Evolutionary conservation across 805 yeast genomes (phyloP).

Genomic region (Wickerhamiella azyma): DNA sequence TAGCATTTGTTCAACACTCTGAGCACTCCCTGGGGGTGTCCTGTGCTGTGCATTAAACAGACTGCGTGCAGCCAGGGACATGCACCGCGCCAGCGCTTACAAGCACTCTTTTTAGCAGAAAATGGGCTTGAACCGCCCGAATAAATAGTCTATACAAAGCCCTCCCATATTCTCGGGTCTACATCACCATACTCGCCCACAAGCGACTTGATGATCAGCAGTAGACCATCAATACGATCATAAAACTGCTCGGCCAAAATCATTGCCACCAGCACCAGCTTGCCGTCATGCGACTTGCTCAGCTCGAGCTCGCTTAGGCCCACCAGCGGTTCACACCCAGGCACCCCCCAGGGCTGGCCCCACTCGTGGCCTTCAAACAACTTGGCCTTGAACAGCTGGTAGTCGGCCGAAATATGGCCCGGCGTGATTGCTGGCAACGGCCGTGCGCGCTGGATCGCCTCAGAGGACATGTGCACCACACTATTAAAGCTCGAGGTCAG

Average conservation of each 20-base stretch:
- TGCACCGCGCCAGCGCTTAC: too few species aligned
- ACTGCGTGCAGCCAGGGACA: too few species aligned
- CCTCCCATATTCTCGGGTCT: constrained; percentile 6
- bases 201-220: constrained; percentile 4
- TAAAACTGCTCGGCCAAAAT: constrained; percentile 5
- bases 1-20: too few species aligned
- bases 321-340: too few species aligned
- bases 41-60: too few species aligned
- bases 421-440: constrained; percentile 7
- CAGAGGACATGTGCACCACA: constrained; percentile 4
- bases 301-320: neutral
- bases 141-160: neutral
- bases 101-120: too few species aligned
- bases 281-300: constrained; percentile 6
- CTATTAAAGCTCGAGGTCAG: constrained; percentile 1
- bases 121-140: neutral
- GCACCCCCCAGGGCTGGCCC: too few species aligned
- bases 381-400: neutral
- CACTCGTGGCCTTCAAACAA: neutral
- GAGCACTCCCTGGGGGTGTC: too few species aligned
- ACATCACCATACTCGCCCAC: constrained; percentile 7
- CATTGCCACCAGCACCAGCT: constrained; percentile 2
- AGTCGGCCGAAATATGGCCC: constrained; percentile 1
- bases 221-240: constrained; percentile 4
- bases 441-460: constrained; percentile 3